Evolutionary conservation across 306 rosid genomes (phyloP).

Genomic region (Lathyrus oleraceus): DNA sequence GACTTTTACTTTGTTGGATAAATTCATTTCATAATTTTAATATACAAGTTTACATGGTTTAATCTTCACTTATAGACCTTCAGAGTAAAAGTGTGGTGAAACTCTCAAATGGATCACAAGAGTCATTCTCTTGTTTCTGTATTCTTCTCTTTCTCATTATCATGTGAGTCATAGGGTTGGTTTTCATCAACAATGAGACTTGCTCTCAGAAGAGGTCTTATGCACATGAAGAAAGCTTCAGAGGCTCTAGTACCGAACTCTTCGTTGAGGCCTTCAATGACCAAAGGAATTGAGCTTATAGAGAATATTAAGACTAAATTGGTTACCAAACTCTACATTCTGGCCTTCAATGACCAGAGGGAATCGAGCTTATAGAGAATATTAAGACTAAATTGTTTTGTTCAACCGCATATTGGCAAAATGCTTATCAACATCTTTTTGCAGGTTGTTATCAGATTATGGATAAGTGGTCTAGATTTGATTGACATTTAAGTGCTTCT

Average conservation of each 20-base stretch:
- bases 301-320: no score
- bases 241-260: conserved; percentile 53
- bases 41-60: conserved; percentile 10
- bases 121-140: conserved; percentile 21
- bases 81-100: neutral
- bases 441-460: conserved; percentile 68
- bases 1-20: neutral
- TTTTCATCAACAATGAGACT: conserved; percentile 44
- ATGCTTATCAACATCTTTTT: conserved; percentile 62
- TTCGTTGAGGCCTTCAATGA: conserved; percentile 55
- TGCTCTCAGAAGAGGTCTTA: conserved; percentile 32
- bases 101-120: conserved; percentile 43
- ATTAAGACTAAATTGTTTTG: no score
- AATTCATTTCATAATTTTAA: neutral
- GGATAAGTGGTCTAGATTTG: conserved; percentile 69
- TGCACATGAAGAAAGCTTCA: neutral
- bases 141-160: conserved; percentile 27
- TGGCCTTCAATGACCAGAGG: conserved; percentile 56
- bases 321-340: conserved; percentile 53
- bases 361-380: conserved; percentile 20
- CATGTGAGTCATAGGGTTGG: conserved; percentile 64
- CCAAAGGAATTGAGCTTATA: conserved; percentile 39
- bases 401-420: conserved; percentile 57
- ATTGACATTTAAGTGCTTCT: conserved; percentile 85
- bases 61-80: neutral